A percentile compares a stretch with the other conserved stretches of the same genome.
Conservation (phyloP, 345 rosid species). For the Mallotus nudiflorus region DNA sequence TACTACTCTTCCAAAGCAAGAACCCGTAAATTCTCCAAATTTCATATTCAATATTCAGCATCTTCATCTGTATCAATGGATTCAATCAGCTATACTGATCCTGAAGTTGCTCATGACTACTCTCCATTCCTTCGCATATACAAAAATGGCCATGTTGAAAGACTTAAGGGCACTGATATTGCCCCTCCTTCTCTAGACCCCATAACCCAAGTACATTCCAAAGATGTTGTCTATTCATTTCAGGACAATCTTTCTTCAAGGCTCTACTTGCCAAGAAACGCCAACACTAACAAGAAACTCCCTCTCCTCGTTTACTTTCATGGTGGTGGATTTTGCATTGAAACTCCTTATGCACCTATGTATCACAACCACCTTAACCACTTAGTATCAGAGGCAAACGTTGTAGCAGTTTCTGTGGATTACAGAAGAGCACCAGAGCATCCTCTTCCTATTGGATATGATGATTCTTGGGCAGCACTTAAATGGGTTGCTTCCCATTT, state of each 20-base stretch:
- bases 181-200: slow-evolving; percentile 35
- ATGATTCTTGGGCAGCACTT: slow-evolving; percentile 32
- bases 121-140: slow-evolving; percentile 23
- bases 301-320: slow-evolving; percentile 35
- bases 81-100: background rate
- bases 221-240: slow-evolving; percentile 33
- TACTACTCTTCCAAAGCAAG: too few relatives aligned
- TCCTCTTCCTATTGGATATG: slow-evolving; percentile 18
- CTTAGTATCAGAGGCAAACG: slow-evolving; percentile 37
- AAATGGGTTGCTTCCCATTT: slow-evolving; percentile 26
- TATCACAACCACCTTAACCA: slow-evolving; percentile 33
- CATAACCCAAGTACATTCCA: slow-evolving; percentile 36
- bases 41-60: too few relatives aligned
- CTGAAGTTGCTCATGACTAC: background rate
- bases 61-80: background rate
- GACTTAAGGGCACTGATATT: slow-evolving; percentile 35
- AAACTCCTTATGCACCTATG: slow-evolving; percentile 33
- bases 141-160: slow-evolving; percentile 43
- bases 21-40: too few relatives aligned
- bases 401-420: slow-evolving; percentile 41
- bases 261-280: slow-evolving; percentile 41
- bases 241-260: slow-evolving; percentile 41
- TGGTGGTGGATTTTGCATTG: slow-evolving; percentile 53
- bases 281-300: slow-evolving; percentile 17
- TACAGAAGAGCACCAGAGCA: slow-evolving; percentile 51